Conservation (phyloP, 345 rosid species). For the Xanthoceras sorbifolium region DNA sequence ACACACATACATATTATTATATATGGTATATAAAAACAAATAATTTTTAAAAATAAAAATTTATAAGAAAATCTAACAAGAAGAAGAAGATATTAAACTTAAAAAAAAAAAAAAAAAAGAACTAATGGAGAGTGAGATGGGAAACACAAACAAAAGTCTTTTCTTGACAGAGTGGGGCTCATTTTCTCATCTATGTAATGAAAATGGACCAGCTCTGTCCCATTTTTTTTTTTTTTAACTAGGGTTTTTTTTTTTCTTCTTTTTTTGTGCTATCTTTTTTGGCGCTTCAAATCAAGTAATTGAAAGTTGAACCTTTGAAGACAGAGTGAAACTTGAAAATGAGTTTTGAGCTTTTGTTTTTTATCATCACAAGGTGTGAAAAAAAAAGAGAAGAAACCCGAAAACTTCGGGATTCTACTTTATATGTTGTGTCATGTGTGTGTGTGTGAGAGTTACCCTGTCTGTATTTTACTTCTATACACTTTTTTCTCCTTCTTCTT, state of each 20-base stretch:
- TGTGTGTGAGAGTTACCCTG: neutral
- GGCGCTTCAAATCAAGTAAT: neutral
- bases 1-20: neutral
- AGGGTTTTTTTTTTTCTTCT: neutral
- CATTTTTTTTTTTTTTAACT: neutral
- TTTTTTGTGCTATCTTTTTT: neutral
- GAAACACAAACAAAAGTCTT: neutral
- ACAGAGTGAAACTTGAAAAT: neutral
- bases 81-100: neutral
- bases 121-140: neutral
- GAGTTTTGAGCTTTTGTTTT: neutral
- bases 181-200: neutral
- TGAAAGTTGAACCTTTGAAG: neutral
- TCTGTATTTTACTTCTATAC: neutral
- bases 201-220: neutral
- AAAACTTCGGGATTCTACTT: neutral
- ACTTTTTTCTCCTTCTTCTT: neutral
- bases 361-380: neutral
- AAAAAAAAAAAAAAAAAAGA: too few species aligned
- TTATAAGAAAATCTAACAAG: conserved; percentile 20
- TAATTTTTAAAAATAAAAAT: neutral
- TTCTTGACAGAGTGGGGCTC: neutral
- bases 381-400: neutral
- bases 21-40: neutral
- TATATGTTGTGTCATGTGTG: neutral